Evolutionary conservation across 2,329 filamentous ascomycete genomes (phyloP).

Genomic region (Aspergillus tamarii): DNA sequence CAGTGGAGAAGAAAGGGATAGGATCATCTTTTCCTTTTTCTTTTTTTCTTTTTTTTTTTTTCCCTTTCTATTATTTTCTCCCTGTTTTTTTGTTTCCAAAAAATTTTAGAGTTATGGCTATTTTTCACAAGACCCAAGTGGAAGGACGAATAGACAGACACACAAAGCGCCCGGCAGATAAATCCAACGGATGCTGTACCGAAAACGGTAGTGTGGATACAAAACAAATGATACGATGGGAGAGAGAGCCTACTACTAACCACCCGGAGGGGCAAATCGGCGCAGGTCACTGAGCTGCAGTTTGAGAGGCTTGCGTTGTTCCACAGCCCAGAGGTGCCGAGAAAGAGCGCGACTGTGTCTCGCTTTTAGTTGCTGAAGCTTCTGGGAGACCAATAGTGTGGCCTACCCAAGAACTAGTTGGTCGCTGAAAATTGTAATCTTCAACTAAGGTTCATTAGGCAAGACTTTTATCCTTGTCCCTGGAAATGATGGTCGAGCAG

Average conservation of each 20-base stretch:
- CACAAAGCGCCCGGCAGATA: neutral
- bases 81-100: too few species aligned
- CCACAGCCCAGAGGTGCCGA: slow-evolving; percentile 4
- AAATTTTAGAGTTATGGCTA: neutral
- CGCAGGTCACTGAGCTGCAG: neutral
- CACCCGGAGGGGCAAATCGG: slow-evolving; percentile 3
- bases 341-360: neutral
- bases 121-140: neutral
- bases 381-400: neutral
- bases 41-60: neutral
- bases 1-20: neutral
- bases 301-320: slow-evolving; percentile 2
- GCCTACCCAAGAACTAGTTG: neutral
- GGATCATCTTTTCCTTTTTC: neutral
- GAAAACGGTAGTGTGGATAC: slow-evolving; percentile 9
- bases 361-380: neutral
- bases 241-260: neutral
- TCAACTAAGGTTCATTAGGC: slow-evolving; percentile 3
- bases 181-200: neutral
- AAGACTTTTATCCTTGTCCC: slow-evolving; percentile 2
- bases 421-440: neutral
- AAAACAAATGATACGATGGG: slow-evolving; percentile 1
- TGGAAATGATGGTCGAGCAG: neutral
- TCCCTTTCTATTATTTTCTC: too few species aligned
- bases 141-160: slow-evolving; percentile 2